phyloP scores from a whole-genome alignment of 106 monocot species.

The Dactylorhiza incarnata region DNA sequence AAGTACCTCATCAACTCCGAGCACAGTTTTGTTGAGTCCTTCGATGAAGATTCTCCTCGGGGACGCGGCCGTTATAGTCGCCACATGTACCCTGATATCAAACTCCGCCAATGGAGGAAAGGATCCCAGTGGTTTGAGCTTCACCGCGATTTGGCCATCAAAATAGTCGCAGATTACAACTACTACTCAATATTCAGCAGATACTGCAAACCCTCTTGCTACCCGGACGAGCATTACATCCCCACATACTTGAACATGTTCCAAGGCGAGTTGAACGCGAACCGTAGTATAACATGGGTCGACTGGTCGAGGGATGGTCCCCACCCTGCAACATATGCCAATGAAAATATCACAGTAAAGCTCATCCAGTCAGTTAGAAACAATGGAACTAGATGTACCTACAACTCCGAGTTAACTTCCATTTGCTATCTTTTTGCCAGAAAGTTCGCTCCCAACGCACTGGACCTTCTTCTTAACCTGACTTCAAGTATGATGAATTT shows the following conservation, averaged over 20 bases:
- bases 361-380: conserved; percentile 23
- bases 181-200: conserved; percentile 19
- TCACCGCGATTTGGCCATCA: conserved; percentile 21
- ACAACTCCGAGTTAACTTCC: conserved; percentile 17
- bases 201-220: conserved; percentile 31
- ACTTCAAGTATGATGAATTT: conserved; percentile 16
- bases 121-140: conserved; percentile 28
- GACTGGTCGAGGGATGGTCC: conserved; percentile 25
- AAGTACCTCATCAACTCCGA: conserved; percentile 24
- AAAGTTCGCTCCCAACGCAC: conserved; percentile 25
- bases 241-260: conserved; percentile 32
- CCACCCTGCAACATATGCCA: conserved; percentile 22
- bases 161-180: conserved; percentile 23
- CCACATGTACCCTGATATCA: conserved; percentile 24
- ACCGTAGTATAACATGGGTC: conserved; percentile 26
- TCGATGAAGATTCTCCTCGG: conserved; percentile 32
- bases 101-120: conserved; percentile 28
- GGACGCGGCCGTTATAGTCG: conserved; percentile 37
- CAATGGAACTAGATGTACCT: conserved; percentile 21
- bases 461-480: conserved; percentile 20
- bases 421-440: conserved; percentile 25
- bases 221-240: conserved; percentile 32
- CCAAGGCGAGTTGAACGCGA: conserved; percentile 11
- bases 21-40: conserved; percentile 36
- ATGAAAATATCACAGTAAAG: conserved; percentile 9